phyloP scores from a whole-genome alignment of 257 asterid genomes.

The Pogostemon cablin region DNA sequence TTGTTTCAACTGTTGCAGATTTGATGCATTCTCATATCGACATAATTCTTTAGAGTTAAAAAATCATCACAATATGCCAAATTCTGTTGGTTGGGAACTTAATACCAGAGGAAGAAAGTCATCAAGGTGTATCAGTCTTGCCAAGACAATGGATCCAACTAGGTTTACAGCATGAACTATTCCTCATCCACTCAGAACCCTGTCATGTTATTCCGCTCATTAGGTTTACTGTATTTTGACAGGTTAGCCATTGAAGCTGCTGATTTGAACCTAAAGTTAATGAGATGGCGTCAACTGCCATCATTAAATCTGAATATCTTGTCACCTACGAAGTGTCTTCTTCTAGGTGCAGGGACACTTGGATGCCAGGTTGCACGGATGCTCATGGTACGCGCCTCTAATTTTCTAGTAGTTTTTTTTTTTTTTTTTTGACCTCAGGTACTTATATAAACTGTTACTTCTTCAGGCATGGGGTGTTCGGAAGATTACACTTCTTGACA shows the following conservation, averaged over 20 bases:
- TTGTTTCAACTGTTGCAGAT: constrained; percentile 24
- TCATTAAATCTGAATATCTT: constrained; percentile 64
- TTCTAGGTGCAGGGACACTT: constrained; percentile 96
- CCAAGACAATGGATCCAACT: constrained; percentile 88
- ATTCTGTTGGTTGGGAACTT: constrained; percentile 84
- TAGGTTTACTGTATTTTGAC: constrained; percentile 35
- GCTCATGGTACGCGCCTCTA: constrained; percentile 80
- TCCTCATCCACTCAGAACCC: constrained; percentile 22
- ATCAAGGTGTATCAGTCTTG: constrained; percentile 77
- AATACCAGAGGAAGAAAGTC: constrained; percentile 61
- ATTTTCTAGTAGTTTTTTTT: not conserved
- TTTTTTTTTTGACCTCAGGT: constrained; percentile 1
- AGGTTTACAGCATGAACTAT: constrained; percentile 50
- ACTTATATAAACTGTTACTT: constrained; percentile 13
- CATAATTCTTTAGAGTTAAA: constrained; percentile 49
- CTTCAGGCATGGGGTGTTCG: constrained; percentile 97
- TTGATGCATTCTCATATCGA: constrained; percentile 33
- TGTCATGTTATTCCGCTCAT: constrained; percentile 22
- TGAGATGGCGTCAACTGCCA: constrained; percentile 98
- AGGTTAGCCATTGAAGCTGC: constrained; percentile 92
- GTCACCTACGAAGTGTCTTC: constrained; percentile 77
- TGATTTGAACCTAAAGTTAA: constrained; percentile 92
- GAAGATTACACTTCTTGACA: constrained; percentile 80
- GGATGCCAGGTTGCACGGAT: constrained; percentile 98
- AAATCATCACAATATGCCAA: constrained; percentile 55